A percentile compares a stretch with the other conserved stretches of the same genome.
phyloP scores from a whole-genome alignment of 495 filamentous ascomycete genomes.

The Penicillium goetzii region DNA sequence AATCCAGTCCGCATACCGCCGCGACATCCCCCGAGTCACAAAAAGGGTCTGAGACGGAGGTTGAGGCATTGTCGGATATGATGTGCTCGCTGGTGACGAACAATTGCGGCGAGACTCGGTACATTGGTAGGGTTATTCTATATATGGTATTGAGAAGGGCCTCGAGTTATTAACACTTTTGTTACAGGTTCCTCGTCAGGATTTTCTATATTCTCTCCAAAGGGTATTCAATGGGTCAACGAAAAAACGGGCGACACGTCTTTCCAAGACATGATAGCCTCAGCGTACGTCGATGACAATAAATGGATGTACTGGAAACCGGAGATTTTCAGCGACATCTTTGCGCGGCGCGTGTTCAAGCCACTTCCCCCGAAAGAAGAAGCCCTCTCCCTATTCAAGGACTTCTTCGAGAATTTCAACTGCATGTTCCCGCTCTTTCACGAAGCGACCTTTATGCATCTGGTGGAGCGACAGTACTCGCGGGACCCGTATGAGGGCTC shows the following conservation, averaged over 20 bases:
- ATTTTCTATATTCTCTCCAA: constrained; percentile 97
- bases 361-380: constrained; percentile 81
- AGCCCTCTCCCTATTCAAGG: constrained; percentile 79
- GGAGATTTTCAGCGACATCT: constrained; percentile 93
- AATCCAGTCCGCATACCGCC: constrained; percentile 62
- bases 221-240: constrained; percentile 98
- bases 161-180: constrained; percentile 25
- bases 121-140: constrained; percentile 73
- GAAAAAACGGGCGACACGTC: constrained; percentile 94
- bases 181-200: constrained; percentile 87
- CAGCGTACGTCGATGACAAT: constrained; percentile 79
- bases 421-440: constrained; percentile 98
- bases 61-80: constrained; percentile 93
- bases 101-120: constrained; percentile 91
- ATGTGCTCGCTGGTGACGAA: constrained; percentile 99
- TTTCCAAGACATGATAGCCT: constrained; percentile 94
- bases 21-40: constrained; percentile 62
- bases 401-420: constrained; percentile 98
- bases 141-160: constrained; percentile 2
- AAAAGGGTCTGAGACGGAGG: constrained; percentile 68
- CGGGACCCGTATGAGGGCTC: constrained; percentile 91
- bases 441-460: constrained; percentile 95
- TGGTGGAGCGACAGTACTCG: constrained; percentile 92
- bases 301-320: constrained; percentile 97
- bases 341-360: constrained; percentile 80